Evolutionary conservation across 1,284 basidiomycete species (phyloP), one percentile per base, ranked within the genome.

Genomic region (Rhodofomes roseus): DNA sequence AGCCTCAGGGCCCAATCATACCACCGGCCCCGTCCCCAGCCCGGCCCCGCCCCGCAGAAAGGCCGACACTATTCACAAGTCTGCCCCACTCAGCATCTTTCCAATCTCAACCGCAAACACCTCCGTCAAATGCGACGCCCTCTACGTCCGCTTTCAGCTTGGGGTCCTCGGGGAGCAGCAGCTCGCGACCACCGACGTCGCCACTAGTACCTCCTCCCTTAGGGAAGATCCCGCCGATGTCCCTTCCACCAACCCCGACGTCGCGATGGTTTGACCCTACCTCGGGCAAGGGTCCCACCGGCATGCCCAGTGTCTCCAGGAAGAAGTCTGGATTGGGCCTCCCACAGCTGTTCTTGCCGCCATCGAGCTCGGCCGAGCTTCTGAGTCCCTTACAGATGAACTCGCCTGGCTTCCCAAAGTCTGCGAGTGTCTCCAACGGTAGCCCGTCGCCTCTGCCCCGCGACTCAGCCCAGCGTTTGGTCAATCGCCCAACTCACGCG

Each of bases 331-430:
- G 73, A 14, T 63, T 71, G 16, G 66, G 67, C 36, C 71, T 69
- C 55, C 67, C 69, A 2, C 63, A 66, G 18, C 48, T 71, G 18
- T 70, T 70, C 40, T 63, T 71, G 60, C 63, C 62, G 11, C 46
- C 65, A 9, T 55, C 65, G 0, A 54, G 60, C 16, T 57, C 65
- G 0, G 34, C 67, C 4, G 71, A 71, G 18, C 70, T 75, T 14
- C 65, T 76, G 31, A 75, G 74, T 53, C 74, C 74, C 0, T 62
- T 76, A 41, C 66, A 69, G 25, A 57, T 75, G 8, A 58, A 60
- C 14, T 60, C 66, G 4, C 66, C 68, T 11, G 59, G 57, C 8
- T 58, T 62, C 5, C 57, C 55, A 9, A 64, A 62, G 60, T 36
- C 37, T 14, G 53, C 59, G 3, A 55, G 63, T 8, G 27, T 56